Percentiles rank a stretch among this genome's conserved stretches.
These are phyloP conservation scores for Incumbomyces delicatus DNA, from an alignment of 2,329 filamentous ascomycete genomes.

Conservation along the genomic window DNA sequence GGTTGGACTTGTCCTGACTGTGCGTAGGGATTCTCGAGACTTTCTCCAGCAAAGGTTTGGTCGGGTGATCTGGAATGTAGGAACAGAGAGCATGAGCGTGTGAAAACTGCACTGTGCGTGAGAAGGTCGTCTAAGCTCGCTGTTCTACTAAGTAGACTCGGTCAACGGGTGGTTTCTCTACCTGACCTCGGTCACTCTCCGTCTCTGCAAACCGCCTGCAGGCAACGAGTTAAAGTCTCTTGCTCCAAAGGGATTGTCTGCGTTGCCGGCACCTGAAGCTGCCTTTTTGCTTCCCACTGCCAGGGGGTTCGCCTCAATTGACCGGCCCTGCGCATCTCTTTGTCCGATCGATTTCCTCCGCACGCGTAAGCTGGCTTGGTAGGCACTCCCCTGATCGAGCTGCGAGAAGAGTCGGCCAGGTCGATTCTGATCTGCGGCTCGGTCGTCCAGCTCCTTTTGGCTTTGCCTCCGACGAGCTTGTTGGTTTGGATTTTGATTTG, in stretches of 20 bases:
- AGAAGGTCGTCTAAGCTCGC: too few species aligned
- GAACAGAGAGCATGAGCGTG: too few species aligned
- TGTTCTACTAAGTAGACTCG: too few species aligned
- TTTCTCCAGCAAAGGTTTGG: too few species aligned
- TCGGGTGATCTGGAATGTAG: too few species aligned
- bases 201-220: not conserved
- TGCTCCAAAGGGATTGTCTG: conserved; percentile 5
- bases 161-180: too few species aligned
- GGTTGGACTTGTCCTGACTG: too few species aligned
- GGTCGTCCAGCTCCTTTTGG: not conserved
- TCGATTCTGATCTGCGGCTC: not conserved
- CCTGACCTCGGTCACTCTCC: not conserved
- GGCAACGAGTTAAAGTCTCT: conserved; percentile 5
- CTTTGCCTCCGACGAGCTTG: not conserved
- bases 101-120: too few species aligned
- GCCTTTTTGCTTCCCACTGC: not conserved
- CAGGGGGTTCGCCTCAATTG: not conserved
- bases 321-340: not conserved
- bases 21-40: too few species aligned
- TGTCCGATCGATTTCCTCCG: not conserved
- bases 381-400: not conserved
- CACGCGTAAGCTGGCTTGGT: not conserved
- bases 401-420: conserved; percentile 1
- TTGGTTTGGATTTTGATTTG: not conserved
- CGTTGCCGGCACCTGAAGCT: not conserved